A percentile compares a stretch with the other conserved stretches of the same genome.
Conservation (phyloP, 495 filamentous ascomycete genomes). For the Echria macrotheca region DNA sequence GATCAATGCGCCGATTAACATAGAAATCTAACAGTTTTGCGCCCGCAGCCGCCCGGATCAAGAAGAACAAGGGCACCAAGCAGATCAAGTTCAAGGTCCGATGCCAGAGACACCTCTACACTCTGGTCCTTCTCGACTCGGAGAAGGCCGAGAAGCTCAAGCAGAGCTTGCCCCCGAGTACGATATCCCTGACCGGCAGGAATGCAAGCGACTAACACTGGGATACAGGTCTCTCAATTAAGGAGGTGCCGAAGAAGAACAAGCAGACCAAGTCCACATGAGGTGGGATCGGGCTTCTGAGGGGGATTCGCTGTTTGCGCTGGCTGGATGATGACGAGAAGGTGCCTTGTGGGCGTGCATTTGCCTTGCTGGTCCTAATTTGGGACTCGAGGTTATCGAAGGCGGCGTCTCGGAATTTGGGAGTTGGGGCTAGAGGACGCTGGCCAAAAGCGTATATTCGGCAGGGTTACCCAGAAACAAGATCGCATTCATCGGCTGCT, state of each 20-base stretch:
- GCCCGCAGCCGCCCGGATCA: conserved; percentile 81
- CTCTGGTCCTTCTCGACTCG: conserved; percentile 89
- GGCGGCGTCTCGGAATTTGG: conserved; percentile 13
- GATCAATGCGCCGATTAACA: neutral
- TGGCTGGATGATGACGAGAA: conserved; percentile 2
- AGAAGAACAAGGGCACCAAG: conserved; percentile 80
- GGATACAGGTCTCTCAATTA: conserved; percentile 39
- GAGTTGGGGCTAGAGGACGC: conserved; percentile 3
- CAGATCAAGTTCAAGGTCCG: conserved; percentile 99
- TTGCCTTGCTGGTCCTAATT: conserved; percentile 7
- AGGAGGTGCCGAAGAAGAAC: conserved; percentile 48
- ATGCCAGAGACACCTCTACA: conserved; percentile 91
- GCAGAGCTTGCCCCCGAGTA: conserved; percentile 96
- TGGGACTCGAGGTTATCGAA: conserved; percentile 3
- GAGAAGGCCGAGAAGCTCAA: conserved; percentile 99
- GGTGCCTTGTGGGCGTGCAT: conserved; percentile 8
- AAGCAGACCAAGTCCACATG: conserved; percentile 34
- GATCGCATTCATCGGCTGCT: conserved; percentile 23
- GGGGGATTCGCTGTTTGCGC: too few species aligned
- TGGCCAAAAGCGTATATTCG: too few species aligned
- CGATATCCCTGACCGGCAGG: conserved; percentile 27
- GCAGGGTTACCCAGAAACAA: conserved; percentile 12
- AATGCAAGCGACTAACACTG: conserved; percentile 12
- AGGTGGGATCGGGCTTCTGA: too few species aligned
- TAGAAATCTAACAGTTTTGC: neutral